Percentiles rank a stretch among this genome's conserved stretches.
Evolutionary conservation across 2,329 filamentous ascomycete genomes (phyloP).

Genomic region (Diaporthe sp.): DNA sequence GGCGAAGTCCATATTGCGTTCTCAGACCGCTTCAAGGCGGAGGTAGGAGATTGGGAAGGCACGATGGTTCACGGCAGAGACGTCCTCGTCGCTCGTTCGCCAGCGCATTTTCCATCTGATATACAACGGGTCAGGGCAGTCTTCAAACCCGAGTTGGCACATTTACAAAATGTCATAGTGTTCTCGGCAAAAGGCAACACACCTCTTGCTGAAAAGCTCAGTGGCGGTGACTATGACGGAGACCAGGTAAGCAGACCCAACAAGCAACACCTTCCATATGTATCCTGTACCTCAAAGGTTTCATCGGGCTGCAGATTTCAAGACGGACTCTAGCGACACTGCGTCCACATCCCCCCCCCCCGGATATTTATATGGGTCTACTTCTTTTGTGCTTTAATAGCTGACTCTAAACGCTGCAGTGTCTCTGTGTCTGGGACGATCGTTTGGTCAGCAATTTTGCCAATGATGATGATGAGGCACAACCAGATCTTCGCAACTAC

Average conservation of each 20-base stretch:
- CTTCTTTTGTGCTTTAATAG: too few relatives aligned
- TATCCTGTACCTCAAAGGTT: too few relatives aligned
- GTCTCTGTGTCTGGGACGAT: slow-evolving; percentile 83
- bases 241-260: slow-evolving; percentile 58
- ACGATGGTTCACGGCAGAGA: slow-evolving; percentile 69
- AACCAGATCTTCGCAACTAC: slow-evolving; percentile 61
- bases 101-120: slow-evolving; percentile 78
- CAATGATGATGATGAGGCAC: slow-evolving; percentile 67
- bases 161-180: slow-evolving; percentile 83
- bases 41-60: slow-evolving; percentile 63
- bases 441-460: slow-evolving; percentile 75
- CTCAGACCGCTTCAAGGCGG: slow-evolving; percentile 73
- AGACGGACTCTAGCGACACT: too few relatives aligned
- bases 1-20: slow-evolving; percentile 79
- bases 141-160: slow-evolving; percentile 71
- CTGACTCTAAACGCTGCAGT: slow-evolving; percentile 46
- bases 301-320: too few relatives aligned
- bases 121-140: slow-evolving; percentile 77
- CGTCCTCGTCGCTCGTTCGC: slow-evolving; percentile 77
- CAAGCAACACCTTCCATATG: too few relatives aligned
- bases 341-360: too few relatives aligned
- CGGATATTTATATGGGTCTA: too few relatives aligned
- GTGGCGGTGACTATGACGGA: slow-evolving; percentile 86
- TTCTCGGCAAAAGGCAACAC: slow-evolving; percentile 75
- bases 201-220: slow-evolving; percentile 78